These are phyloP conservation scores for Davidsoniella australis DNA, from an alignment of 2,329 filamentous ascomycete species.

Conservation along the genomic window DNA sequence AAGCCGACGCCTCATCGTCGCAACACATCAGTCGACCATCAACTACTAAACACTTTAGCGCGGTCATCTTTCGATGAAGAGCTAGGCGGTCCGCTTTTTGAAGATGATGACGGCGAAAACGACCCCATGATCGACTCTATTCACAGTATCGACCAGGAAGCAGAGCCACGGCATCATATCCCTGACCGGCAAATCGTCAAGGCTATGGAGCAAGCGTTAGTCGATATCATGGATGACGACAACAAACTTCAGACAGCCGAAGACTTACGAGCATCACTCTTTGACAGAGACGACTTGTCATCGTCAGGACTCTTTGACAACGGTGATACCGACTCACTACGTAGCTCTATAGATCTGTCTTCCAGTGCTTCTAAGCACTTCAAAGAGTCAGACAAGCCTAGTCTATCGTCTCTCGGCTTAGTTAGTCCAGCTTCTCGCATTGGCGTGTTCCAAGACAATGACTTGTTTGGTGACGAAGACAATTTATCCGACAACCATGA, in stretches of 20 bases:
- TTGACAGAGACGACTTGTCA: conserved; percentile 32
- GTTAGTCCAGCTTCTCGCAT: conserved; percentile 76
- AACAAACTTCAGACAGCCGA: conserved; percentile 41
- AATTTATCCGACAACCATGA: conserved; percentile 74
- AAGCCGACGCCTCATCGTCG: conserved; percentile 25
- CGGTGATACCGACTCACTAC: conserved; percentile 30
- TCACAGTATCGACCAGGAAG: conserved; percentile 60
- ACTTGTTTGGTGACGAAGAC: conserved; percentile 80
- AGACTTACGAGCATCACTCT: conserved; percentile 49
- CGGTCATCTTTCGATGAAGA: conserved; percentile 34
- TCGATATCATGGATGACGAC: conserved; percentile 75
- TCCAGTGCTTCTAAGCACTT: conserved; percentile 16
- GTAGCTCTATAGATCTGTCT: conserved; percentile 40
- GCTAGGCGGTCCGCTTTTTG: conserved; percentile 43
- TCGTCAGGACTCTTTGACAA: conserved; percentile 8
- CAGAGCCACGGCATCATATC: conserved; percentile 27
- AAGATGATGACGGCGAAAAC: conserved; percentile 63
- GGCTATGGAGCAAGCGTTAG: conserved; percentile 82
- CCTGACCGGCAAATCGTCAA: conserved; percentile 71
- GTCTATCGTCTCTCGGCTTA: conserved; percentile 76
- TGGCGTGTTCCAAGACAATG: conserved; percentile 84
- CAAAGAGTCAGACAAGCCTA: conserved; percentile 53
- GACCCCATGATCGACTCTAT: conserved; percentile 55
- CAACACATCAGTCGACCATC: conserved; percentile 11
- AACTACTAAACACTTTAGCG: conserved; percentile 16